A percentile compares a stretch with the other conserved stretches of the same genome.
Conservation (phyloP, 805 yeast species). For the Candida berthetii region DNA sequence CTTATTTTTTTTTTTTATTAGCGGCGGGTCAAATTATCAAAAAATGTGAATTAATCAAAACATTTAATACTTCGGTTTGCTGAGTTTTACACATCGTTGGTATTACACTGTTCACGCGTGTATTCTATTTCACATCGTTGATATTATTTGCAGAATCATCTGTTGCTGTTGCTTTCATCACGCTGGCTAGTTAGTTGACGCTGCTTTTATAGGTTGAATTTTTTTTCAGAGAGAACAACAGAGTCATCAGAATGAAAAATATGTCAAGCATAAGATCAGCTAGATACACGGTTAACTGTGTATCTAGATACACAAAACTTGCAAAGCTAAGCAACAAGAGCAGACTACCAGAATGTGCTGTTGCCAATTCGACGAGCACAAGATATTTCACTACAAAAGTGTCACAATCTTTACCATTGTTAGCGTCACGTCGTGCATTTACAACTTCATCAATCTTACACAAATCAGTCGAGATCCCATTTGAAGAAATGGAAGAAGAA, state of each 20-base stretch:
- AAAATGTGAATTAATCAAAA: no score
- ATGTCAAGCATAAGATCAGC: background rate
- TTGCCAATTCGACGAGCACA: background rate
- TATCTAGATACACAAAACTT: background rate
- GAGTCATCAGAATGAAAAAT: background rate
- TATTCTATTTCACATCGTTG: no score
- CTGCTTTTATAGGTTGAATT: no score
- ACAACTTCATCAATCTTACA: background rate
- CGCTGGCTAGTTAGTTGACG: no score
- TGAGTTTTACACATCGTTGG: no score
- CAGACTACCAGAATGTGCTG: no score
- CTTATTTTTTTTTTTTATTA: no score
- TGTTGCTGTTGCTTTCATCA: no score
- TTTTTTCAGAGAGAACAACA: background rate
- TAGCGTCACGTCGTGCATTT: background rate
- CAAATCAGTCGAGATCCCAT: slow-evolving; percentile 20
- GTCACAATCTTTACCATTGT: background rate
- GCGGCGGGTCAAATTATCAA: no score
- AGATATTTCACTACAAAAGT: background rate
- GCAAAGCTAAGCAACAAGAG: background rate
- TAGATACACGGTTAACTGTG: background rate
- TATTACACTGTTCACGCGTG: no score
- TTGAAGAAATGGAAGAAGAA: slow-evolving; percentile 30
- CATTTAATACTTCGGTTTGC: no score
- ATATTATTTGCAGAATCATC: no score